Conservation (phyloP, 306 rosid genomes). For the Pyrus communis region DNA sequence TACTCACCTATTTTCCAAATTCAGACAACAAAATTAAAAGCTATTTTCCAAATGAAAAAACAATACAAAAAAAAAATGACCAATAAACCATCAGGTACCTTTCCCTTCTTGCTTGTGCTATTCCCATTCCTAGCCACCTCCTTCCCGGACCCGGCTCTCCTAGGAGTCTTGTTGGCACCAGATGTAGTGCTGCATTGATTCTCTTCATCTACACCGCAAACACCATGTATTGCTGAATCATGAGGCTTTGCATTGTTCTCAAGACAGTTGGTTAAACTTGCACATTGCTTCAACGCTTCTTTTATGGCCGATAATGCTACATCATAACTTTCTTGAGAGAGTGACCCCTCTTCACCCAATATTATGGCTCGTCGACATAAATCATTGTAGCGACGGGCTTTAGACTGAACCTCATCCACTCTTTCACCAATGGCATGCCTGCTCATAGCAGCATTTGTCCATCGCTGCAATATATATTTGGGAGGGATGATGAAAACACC, state of each 20-base stretch:
- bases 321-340: slow-evolving; percentile 22
- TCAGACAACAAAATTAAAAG: neutral
- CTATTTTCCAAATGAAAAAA: too few species aligned
- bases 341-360: slow-evolving; percentile 25
- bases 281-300: slow-evolving; percentile 22
- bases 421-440: slow-evolving; percentile 15
- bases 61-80: neutral
- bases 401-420: slow-evolving; percentile 15
- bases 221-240: neutral
- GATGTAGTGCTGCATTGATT: slow-evolving; percentile 9
- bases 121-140: slow-evolving; percentile 5
- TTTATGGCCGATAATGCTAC: slow-evolving; percentile 18
- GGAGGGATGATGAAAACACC: slow-evolving; percentile 24
- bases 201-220: slow-evolving; percentile 10
- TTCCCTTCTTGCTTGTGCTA: slow-evolving; percentile 11
- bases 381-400: slow-evolving; percentile 14
- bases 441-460: slow-evolving; percentile 23
- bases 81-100: neutral
- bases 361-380: slow-evolving; percentile 22
- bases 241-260: slow-evolving; percentile 14
- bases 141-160: slow-evolving; percentile 9
- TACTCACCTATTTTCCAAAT: neutral
- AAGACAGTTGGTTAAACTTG: slow-evolving; percentile 4
- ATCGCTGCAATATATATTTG: slow-evolving; percentile 21
- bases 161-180: slow-evolving; percentile 5